Evolutionary conservation across 192 early-diverging fungal genomes (phyloP), one percentile per base, ranked within the genome.

Genomic region (Cladochytrium replicatum): DNA sequence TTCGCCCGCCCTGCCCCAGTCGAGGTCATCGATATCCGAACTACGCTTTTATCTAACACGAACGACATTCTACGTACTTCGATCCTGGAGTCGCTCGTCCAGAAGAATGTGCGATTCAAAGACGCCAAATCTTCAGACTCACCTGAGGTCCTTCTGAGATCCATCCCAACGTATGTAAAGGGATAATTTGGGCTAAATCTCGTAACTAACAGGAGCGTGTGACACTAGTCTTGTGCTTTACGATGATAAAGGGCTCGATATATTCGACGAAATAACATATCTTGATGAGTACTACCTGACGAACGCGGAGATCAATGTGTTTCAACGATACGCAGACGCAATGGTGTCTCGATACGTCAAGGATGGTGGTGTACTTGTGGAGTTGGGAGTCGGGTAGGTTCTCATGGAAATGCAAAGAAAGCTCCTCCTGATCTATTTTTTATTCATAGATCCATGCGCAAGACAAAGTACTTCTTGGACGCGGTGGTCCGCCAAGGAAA

Each of bases 251-350:
- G 93, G 93, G 4, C 61, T 97, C 11, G 86, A 87, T 41, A 68
- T 88, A 25, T 97, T 87, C 71, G 93, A 93, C 68, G 63, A 84
- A 43, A 93, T 97, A 53, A 93, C 91, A 0, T 86, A 93, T 43
- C 31, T 59, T 43, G 59, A 79, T 8, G 87, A 89, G 44, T 97
- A 97, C 55, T 93, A 96, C 59, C 63, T 93, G 54, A 89, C 88
- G 7, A 63, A 80, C 31, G 81, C 85, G 32, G 93, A 97, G 61
- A 81, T 84, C 22, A 75, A 89, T n/a, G 81, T 97, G 45, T 66
- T 97, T 38, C 55, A 69, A 24, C 61, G 65, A 2, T 57, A 80
- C 19, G 76, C 67, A 3, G 66, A 75, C 27, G 71, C 78, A 31
- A 64, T 65, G 43, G 74, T 96, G 48, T 64, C 71, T 0, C 68